phyloP scores from a whole-genome alignment of 2,329 filamentous ascomycete species.

The Stemphylium vesicarium region DNA sequence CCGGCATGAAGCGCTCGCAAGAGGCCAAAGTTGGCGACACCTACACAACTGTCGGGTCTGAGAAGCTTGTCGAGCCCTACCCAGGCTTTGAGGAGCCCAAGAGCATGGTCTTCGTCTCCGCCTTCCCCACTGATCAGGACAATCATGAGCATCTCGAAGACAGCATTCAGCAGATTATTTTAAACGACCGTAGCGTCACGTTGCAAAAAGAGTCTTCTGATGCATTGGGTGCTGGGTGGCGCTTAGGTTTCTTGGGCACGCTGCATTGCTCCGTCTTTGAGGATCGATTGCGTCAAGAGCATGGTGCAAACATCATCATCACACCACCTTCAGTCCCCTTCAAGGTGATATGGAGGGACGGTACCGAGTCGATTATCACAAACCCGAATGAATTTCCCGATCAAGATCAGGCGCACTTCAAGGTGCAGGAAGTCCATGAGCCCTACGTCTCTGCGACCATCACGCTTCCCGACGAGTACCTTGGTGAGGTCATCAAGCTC shows the following conservation, averaged over 20 bases:
- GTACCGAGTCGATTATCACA: slow-evolving; percentile 77
- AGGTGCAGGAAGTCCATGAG: slow-evolving; percentile 69
- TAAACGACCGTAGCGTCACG: slow-evolving; percentile 95
- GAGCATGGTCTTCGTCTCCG: slow-evolving; percentile 98
- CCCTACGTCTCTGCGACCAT: slow-evolving; percentile 83
- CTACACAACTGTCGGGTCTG: slow-evolving; percentile 80
- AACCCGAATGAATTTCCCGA: slow-evolving; percentile 92
- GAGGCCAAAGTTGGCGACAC: slow-evolving; percentile 97
- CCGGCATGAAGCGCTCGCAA: slow-evolving; percentile 95
- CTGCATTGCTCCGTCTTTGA: slow-evolving; percentile 99
- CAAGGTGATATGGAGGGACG: slow-evolving; percentile 79
- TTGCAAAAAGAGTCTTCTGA: slow-evolving; percentile 94
- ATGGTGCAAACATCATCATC: slow-evolving; percentile 93
- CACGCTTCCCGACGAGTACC: slow-evolving; percentile 90
- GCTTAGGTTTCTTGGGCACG: slow-evolving; percentile 93
- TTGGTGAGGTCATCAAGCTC: slow-evolving; percentile 92
- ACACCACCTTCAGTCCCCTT: slow-evolving; percentile 95
- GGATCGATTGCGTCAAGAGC: slow-evolving; percentile 90
- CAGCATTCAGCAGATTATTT: slow-evolving; percentile 88
- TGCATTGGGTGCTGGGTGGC: slow-evolving; percentile 90
- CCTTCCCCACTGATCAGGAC: slow-evolving; percentile 89
- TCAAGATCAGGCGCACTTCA: slow-evolving; percentile 61
- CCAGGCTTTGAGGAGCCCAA: slow-evolving; percentile 97
- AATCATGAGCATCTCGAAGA: slow-evolving; percentile 89
- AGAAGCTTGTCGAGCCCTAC: slow-evolving; percentile 77